These are phyloP conservation scores for Leishmania martiniquensis DNA, from an alignment of 208 protist species.

Conservation along the genomic window DNA sequence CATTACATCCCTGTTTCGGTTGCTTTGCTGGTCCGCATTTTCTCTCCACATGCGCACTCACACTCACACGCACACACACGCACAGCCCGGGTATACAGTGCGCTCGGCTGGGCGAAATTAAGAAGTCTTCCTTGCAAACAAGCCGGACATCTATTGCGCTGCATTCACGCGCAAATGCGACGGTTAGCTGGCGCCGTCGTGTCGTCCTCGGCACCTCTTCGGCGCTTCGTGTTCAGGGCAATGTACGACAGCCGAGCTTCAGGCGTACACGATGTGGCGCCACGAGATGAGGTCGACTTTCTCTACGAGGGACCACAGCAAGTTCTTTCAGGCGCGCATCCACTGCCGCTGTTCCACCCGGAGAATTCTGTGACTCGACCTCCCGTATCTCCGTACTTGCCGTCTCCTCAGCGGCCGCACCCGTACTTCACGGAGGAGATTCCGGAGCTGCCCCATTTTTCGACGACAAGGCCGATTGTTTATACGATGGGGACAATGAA, in stretches of 20 bases:
- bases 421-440: slow-evolving; percentile 88
- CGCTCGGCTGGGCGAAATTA: neutral
- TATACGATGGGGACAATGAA: slow-evolving; percentile 89
- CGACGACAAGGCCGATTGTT: slow-evolving; percentile 74
- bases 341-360: slow-evolving; percentile 76
- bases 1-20: too few relatives aligned
- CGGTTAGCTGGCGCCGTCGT: slow-evolving; percentile 1
- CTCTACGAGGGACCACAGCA: slow-evolving; percentile 70
- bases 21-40: neutral
- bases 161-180: slow-evolving; percentile 3
- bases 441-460: slow-evolving; percentile 85
- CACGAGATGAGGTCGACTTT: slow-evolving; percentile 82
- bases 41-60: neutral
- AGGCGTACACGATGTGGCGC: slow-evolving; percentile 84
- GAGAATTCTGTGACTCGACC: slow-evolving; percentile 82
- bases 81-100: neutral
- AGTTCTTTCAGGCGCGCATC: slow-evolving; percentile 81
- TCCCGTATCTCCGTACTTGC: slow-evolving; percentile 83
- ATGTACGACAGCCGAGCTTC: slow-evolving; percentile 79
- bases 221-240: slow-evolving; percentile 55
- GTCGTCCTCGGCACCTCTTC: neutral
- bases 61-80: neutral
- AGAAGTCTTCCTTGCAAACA: neutral
- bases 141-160: neutral
- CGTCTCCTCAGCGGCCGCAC: slow-evolving; percentile 83